Evolutionary conservation across 495 filamentous ascomycete genomes (phyloP).

Genomic region (Aspergillus diversus): DNA sequence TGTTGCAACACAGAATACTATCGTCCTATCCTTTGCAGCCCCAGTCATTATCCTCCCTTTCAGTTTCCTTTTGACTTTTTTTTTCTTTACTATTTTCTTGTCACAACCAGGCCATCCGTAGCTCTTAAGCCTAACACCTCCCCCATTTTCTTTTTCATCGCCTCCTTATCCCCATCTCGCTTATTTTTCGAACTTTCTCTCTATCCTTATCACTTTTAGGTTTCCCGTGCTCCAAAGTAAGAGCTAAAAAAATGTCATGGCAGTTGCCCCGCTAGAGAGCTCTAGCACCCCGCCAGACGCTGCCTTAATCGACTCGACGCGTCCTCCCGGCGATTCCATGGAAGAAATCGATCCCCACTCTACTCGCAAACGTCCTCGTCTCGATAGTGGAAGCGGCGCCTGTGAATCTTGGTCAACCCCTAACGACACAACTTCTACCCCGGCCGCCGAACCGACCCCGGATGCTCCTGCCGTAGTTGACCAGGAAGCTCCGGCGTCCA

Average conservation of each 20-base stretch:
- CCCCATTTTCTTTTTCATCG: neutral
- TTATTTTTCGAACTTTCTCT: neutral
- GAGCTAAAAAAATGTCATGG: constrained; percentile 50
- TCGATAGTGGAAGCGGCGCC: constrained; percentile 58
- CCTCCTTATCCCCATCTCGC: neutral
- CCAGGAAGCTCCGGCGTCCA: constrained; percentile 37
- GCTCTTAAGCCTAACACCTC: neutral
- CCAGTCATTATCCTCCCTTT: constrained; percentile 4
- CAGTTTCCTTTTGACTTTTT: constrained; percentile 13
- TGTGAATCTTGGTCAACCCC: constrained; percentile 48
- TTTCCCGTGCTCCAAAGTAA: constrained; percentile 9
- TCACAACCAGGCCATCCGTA: neutral
- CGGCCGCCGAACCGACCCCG: constrained; percentile 26
- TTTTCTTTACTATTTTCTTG: neutral
- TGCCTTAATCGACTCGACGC: constrained; percentile 37
- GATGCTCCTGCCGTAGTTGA: constrained; percentile 39
- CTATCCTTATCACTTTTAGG: neutral
- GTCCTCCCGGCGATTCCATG: constrained; percentile 50
- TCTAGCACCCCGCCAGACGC: constrained; percentile 49
- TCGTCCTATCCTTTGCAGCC: constrained; percentile 8
- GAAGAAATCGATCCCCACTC: constrained; percentile 58
- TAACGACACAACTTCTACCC: constrained; percentile 35
- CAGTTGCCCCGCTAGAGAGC: constrained; percentile 54
- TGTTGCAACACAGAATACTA: neutral
- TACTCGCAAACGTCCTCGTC: constrained; percentile 65